Conservation (phyloP, 2,329 filamentous ascomycete genomes). For the Pyricularia pennisetigena region DNA sequence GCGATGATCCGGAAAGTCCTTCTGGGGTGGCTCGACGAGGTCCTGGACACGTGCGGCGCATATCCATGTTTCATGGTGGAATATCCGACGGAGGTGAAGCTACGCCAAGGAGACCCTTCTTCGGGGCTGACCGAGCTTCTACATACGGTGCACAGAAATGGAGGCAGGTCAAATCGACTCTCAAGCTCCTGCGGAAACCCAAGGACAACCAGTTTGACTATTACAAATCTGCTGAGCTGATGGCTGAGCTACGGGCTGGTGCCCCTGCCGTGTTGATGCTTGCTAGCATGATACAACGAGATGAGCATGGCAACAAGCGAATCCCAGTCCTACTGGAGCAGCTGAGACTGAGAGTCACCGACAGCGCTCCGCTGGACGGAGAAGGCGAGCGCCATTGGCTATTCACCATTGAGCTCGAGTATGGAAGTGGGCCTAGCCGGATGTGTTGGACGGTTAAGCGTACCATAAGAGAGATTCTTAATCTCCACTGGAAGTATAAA, state of each 20-base stretch:
- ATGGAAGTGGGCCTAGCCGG: constrained; percentile 86
- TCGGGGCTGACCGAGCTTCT: constrained; percentile 57
- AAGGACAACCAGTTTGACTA: constrained; percentile 88
- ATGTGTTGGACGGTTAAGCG: constrained; percentile 95
- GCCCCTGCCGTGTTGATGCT: constrained; percentile 89
- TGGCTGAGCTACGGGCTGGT: constrained; percentile 88
- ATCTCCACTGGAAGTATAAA: constrained; percentile 90
- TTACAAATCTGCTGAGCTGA: constrained; percentile 88
- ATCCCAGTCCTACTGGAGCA: constrained; percentile 95
- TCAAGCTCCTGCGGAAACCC: constrained; percentile 69
- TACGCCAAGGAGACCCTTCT: constrained; percentile 42
- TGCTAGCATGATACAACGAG: constrained; percentile 94
- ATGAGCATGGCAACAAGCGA: constrained; percentile 89
- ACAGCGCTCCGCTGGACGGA: constrained; percentile 60
- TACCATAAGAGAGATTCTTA: constrained; percentile 80
- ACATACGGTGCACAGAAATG: constrained; percentile 76
- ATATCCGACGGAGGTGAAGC: constrained; percentile 51
- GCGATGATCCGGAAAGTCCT: constrained; percentile 41
- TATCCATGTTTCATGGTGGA: constrained; percentile 55
- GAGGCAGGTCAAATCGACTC: constrained; percentile 83
- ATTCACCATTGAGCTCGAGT: constrained; percentile 89
- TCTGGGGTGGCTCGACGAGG: constrained; percentile 38
- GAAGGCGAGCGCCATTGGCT: constrained; percentile 65
- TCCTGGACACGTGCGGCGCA: constrained; percentile 50
- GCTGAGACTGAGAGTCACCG: constrained; percentile 76